These are phyloP conservation scores for Nakaseomyces kungkrabaensis DNA, from an alignment of 1,139 yeast species.

Conservation along the genomic window DNA sequence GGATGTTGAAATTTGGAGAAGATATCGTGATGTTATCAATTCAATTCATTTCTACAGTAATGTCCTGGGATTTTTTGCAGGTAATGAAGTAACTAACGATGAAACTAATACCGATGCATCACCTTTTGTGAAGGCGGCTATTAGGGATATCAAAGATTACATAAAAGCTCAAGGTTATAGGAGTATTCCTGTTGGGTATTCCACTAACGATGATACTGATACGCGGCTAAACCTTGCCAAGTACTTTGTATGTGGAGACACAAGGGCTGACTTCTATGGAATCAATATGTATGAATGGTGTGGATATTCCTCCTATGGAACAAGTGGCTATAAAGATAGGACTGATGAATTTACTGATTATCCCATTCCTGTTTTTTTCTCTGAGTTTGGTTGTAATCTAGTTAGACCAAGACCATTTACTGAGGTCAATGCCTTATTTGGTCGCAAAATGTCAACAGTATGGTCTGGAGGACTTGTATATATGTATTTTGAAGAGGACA, in stretches of 20 bases:
- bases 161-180: slow-evolving; percentile 38
- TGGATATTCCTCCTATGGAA: slow-evolving; percentile 47
- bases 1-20: slow-evolving; percentile 50
- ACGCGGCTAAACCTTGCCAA: slow-evolving; percentile 39
- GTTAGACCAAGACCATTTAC: slow-evolving; percentile 50
- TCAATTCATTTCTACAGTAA: slow-evolving; percentile 40
- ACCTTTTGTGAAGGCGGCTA: slow-evolving; percentile 54
- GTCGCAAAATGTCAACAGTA: slow-evolving; percentile 57
- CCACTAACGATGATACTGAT: slow-evolving; percentile 48
- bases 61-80: slow-evolving; percentile 49
- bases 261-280: slow-evolving; percentile 44
- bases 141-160: slow-evolving; percentile 46
- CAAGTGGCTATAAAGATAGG: slow-evolving; percentile 49
- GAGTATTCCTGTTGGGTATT: slow-evolving; percentile 50
- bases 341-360: slow-evolving; percentile 38
- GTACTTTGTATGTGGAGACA: slow-evolving; percentile 42
- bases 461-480: slow-evolving; percentile 93
- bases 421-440: slow-evolving; percentile 56
- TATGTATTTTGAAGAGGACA: slow-evolving; percentile 79
- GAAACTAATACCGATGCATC: slow-evolving; percentile 41
- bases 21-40: slow-evolving; percentile 51
- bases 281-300: slow-evolving; percentile 62
- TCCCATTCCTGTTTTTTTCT: slow-evolving; percentile 50
- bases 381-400: slow-evolving; percentile 53
- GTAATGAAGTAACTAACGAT: slow-evolving; percentile 51